Evolutionary conservation across 2,329 filamentous ascomycete genomes (phyloP).

Genomic region (Lasiodiplodia citricola): DNA sequence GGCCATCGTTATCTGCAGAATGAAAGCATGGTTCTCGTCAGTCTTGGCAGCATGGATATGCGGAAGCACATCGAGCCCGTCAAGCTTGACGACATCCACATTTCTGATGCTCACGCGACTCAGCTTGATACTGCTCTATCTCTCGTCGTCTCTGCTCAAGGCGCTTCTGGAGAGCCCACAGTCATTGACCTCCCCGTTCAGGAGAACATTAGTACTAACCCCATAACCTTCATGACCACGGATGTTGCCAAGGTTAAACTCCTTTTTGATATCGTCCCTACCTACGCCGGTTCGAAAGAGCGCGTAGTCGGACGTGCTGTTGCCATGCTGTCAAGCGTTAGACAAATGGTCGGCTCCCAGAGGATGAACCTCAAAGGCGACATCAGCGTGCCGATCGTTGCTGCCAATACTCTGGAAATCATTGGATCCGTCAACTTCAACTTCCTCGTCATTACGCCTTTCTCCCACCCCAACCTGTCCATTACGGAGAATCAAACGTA

Average conservation of each 20-base stretch:
- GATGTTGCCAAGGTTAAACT: conserved; percentile 84
- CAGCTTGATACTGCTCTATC: conserved; percentile 94
- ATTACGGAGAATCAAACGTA: conserved; percentile 91
- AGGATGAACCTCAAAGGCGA: conserved; percentile 94
- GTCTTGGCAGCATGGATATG: conserved; percentile 92
- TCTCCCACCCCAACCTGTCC: conserved; percentile 91
- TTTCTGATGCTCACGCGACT: conserved; percentile 86
- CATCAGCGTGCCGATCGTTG: conserved; percentile 88
- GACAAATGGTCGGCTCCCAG: conserved; percentile 79
- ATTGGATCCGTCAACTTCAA: conserved; percentile 98
- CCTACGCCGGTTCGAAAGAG: conserved; percentile 82
- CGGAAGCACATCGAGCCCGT: conserved; percentile 81
- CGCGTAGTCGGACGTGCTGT: conserved; percentile 87
- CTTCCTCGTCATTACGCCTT: conserved; percentile 92
- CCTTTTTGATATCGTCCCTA: conserved; percentile 93
- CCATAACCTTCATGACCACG: conserved; percentile 82
- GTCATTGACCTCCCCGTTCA: conserved; percentile 92
- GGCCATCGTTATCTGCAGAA: conserved; percentile 93
- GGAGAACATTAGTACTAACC: conserved; percentile 91
- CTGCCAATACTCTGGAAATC: conserved; percentile 79
- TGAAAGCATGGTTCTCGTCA: conserved; percentile 88
- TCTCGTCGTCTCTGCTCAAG: conserved; percentile 83
- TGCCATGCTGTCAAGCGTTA: conserved; percentile 84
- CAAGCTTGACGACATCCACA: conserved; percentile 83
- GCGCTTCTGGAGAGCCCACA: conserved; percentile 83